These are phyloP conservation scores for Anthracocystis walkeri DNA, from an alignment of 1,284 basidiomycete species.

Conservation along the genomic window DNA sequence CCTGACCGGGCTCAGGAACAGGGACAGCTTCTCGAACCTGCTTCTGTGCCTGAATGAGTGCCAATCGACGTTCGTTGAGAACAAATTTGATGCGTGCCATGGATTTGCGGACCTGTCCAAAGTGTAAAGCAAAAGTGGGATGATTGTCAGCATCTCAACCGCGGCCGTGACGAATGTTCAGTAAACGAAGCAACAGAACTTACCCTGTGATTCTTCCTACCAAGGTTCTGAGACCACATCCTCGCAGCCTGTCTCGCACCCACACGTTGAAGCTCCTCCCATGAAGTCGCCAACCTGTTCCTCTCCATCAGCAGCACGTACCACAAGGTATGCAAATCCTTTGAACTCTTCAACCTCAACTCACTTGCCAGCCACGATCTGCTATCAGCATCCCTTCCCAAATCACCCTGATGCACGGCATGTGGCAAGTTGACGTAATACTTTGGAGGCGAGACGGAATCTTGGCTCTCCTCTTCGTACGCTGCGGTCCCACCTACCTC, in stretches of 20 bases:
- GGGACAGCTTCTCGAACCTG: constrained; percentile 38
- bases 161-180: no score
- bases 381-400: constrained; percentile 44
- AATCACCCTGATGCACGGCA: constrained; percentile 44
- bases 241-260: constrained; percentile 49
- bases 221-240: constrained; percentile 55
- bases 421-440: constrained; percentile 47
- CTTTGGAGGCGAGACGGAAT: constrained; percentile 19
- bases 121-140: neutral
- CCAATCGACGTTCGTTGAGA: constrained; percentile 88
- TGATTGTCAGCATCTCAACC: neutral
- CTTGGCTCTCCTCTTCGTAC: constrained; percentile 32
- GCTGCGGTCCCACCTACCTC: constrained; percentile 31
- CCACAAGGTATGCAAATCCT: constrained; percentile 68
- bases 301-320: constrained; percentile 66
- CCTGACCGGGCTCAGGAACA: constrained; percentile 14
- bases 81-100: constrained; percentile 96
- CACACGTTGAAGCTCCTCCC: constrained; percentile 61
- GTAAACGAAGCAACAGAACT: constrained; percentile 14
- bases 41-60: constrained; percentile 78
- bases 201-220: constrained; percentile 60
- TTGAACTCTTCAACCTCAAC: constrained; percentile 60
- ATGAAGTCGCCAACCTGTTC: constrained; percentile 61
- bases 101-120: constrained; percentile 84
- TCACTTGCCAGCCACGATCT: constrained; percentile 65